Evolutionary conservation across 2,329 filamentous ascomycete genomes (phyloP), one percentile per base, ranked within the genome.

Genomic region (Clarireedia sp.): DNA sequence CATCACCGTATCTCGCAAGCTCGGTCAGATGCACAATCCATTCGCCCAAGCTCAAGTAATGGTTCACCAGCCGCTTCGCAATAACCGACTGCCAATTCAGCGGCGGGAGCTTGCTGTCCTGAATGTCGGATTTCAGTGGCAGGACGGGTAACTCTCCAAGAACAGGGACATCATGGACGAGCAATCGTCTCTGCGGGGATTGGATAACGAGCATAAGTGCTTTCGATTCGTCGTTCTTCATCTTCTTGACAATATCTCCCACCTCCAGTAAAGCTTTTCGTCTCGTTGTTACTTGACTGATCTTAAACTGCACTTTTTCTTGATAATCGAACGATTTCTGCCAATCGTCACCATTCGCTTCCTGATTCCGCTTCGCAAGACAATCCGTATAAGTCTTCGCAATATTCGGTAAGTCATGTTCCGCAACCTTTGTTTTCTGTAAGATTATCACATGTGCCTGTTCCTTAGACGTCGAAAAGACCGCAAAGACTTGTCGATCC

Each of bases 41-140:
- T 0, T 88, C 85, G 1, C 90, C 90, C n/a, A 99, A 80, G 56
- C 90, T 89, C 14, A 99, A 80, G 68, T 96, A 99, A 66, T 96
- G 90, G 26, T 85, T 85, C 8, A 97, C 86, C 9, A 97, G 75
- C 24, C 92, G 83, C 65, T 89, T 90, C 2, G 90, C 89, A 57
- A 95, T 85, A 57, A 95, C 91, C 0, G 83, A 78, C 69, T 97
- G 94, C 94, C 94, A 99, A 2, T 90, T 91, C 16, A 99, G 78
- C 0, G 92, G 90, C 9, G 94, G 94, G 4, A 97, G 76, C 38
- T 90, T 86, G 69, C 88, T 90, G 67, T 99, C 95, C 0, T 85
- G 81, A 24, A 86, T 80, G 64, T 97, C 90, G 57, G 89, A 86
- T 65, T 86, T 86, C 48, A 99, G 78, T 0, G 87, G 81, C 45